Percentiles rank a stretch among this genome's conserved stretches.
phyloP scores from a whole-genome alignment of 352 stramenopile species.

The Globisporangium iwayamae region DNA sequence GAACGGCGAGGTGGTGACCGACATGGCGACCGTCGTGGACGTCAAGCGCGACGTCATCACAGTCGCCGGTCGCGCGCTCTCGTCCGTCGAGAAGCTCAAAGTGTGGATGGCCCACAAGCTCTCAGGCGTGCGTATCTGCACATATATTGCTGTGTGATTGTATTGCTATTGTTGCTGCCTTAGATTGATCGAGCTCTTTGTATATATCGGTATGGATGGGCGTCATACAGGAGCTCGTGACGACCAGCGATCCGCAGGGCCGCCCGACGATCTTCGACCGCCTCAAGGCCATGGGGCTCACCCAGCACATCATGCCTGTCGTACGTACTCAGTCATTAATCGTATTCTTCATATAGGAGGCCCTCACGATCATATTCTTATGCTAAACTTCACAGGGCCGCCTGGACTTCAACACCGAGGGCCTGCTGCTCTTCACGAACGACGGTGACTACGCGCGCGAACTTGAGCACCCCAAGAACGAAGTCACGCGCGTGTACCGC shows the following conservation, averaged over 20 bases:
- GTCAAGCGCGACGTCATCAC: constrained; percentile 43
- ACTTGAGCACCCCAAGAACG: constrained; percentile 85
- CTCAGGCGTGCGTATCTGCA: constrained; percentile 50
- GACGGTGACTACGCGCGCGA: constrained; percentile 87
- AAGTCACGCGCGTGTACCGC: constrained; percentile 76
- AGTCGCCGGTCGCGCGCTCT: constrained; percentile 52
- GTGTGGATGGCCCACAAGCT: constrained; percentile 90
- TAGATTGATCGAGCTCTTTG: not conserved
- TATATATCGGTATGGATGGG: not conserved
- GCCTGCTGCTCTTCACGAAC: constrained; percentile 90
- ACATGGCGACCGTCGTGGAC: constrained; percentile 61
- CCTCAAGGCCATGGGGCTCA: constrained; percentile 74
- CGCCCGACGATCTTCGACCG: constrained; percentile 88
- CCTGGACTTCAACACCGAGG: constrained; percentile 92
- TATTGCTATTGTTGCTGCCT: constrained; percentile 2
- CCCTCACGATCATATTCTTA: no score
- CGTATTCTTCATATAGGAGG: no score
- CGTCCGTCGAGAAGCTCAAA: constrained; percentile 34
- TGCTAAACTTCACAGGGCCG: constrained; percentile 37
- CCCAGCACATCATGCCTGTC: constrained; percentile 87
- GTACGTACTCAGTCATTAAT: constrained; percentile 24
- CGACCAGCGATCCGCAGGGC: constrained; percentile 67
- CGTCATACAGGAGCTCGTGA: constrained; percentile 64
- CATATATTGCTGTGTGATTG: not conserved
- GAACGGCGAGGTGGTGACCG: constrained; percentile 59